Evolutionary conservation across 371 early-diverging fungal genomes (phyloP), one percentile per base, ranked within the genome.

Genomic region (Blastocladiella emersonii): DNA sequence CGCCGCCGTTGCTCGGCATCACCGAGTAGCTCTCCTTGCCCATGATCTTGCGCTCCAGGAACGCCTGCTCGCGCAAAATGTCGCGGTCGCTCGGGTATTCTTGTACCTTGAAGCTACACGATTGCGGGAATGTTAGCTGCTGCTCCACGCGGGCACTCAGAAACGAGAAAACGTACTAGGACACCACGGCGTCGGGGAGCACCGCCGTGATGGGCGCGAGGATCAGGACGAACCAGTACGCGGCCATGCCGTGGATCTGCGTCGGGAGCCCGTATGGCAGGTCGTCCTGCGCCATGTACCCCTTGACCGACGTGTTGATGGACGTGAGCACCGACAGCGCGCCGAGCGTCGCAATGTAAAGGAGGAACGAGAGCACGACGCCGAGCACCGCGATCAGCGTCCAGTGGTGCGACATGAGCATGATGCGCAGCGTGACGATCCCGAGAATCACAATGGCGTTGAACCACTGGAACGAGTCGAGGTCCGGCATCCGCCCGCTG

Each of bases 381-480:
- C 66, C 65, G n/a, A 62, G 37, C 36, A 49, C 65, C 37, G 63
- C 66, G 23, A 65, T 12, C 66, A 71, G 69, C 7, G 70, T 62
- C 70, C 71, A 77, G 49, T 65, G 67, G 23, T 62, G 27, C 2
- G 73, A 66, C 56, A 70, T 63, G 34, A 72, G 32, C 25, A 64
- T 32, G 25, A 56, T 39, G 57, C 71, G 72, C 34, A 66, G 34
- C 34, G 75, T 63, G 41, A 78, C 76, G 15, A 68, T 70, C 44
- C 67, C 17, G 15, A 78, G 68, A 59, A 76, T 61, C 4, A 70
- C 65, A 1, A 74, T 72, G 8, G 67, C 65, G n/a, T 71, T 70
- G 56, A 72, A 57, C 66, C 53, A 51, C 53, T 74, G 75, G 53
- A 56, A 56, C 56, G 71, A 67, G 32, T 68, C 64, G 68, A 72